Evolutionary conservation across 768 basidiomycete genomes (phyloP).

Genomic region (Termitomyces sp.): DNA sequence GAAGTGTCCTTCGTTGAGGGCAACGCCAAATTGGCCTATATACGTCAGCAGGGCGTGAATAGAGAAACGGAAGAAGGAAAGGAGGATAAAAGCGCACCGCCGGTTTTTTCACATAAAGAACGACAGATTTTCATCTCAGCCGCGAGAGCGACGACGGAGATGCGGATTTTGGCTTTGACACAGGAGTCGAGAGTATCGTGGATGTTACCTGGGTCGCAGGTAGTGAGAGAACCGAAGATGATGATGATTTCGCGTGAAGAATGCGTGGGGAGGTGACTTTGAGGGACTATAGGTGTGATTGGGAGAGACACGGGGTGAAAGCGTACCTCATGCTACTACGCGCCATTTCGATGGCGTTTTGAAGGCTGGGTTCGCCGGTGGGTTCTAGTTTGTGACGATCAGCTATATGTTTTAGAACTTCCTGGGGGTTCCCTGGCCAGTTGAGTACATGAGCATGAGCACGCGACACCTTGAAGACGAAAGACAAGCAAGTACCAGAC

Average conservation of each 20-base stretch:
- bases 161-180: constrained; percentile 77
- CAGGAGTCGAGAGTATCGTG: constrained; percentile 91
- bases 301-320: neutral
- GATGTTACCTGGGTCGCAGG: constrained; percentile 95
- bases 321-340: constrained; percentile 83
- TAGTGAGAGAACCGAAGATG: constrained; percentile 93
- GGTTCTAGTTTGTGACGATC: constrained; percentile 90
- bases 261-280: constrained; percentile 93
- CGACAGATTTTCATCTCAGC: constrained; percentile 99
- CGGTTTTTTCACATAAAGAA: constrained; percentile 86
- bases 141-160: constrained; percentile 90
- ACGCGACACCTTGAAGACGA: neutral
- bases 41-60: constrained; percentile 8
- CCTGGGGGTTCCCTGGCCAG: constrained; percentile 84
- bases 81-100: constrained; percentile 49
- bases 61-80: neutral
- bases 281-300: neutral
- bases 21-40: constrained; percentile 88
- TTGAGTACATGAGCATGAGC: constrained; percentile 3
- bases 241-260: constrained; percentile 94
- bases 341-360: constrained; percentile 98
- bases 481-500: constrained; percentile 58
- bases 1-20: constrained; percentile 95
- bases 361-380: constrained; percentile 88
- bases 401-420: constrained; percentile 81